Evolutionary conservation across 495 filamentous ascomycete genomes (phyloP), one percentile per base, ranked within the genome.

Genomic region (Penicillium alfredii): DNA sequence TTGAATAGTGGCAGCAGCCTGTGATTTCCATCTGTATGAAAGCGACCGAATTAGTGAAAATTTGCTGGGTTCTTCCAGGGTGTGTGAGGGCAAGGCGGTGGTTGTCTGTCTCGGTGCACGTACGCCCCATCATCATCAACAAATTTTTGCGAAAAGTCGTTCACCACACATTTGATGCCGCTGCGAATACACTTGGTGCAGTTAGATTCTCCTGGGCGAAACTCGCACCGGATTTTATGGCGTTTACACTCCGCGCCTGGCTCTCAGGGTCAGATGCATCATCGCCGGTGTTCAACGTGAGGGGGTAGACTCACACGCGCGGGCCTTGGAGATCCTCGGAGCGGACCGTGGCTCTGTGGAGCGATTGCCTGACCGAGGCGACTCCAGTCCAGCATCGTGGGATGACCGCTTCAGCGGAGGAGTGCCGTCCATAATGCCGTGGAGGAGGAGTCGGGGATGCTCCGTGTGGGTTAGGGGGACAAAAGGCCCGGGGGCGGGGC

Each of bases 111-210:
- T 6, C 23, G 8, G 30, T 26, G 17, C 11, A 65, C 66, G 45
- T 40, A 70, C 66, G 59, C 40, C 19, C 60, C 58, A 51, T 70
- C 66, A 36, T 70, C 66, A 28, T 70, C 64, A 30, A 70, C 66
- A 22, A 70, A 70, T 35, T 70, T 70, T 27, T 68, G 66, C 16
- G 66, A 70, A 44, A 70, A 70, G 47, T 70, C 66, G 29, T 70
- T 70, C 22, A 70, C 60, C 9, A 68, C 55, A 35, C 66, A 70
- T 45, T 68, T 70, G 16, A 70, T 66, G 10, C 66, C 64, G 27
- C 64, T 68, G 29, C 66, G 66, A 11, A 58, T 40, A 42, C 66
- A 70, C 53, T 70, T 70, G 4, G 56, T 64, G 37, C 66, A 70
- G 34, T 53, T 68, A 8, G 54, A 34, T 31, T 68, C 66, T 2